Conservation (phyloP, 2,329 filamentous ascomycete genomes). For the Penicillium olsonii region DNA sequence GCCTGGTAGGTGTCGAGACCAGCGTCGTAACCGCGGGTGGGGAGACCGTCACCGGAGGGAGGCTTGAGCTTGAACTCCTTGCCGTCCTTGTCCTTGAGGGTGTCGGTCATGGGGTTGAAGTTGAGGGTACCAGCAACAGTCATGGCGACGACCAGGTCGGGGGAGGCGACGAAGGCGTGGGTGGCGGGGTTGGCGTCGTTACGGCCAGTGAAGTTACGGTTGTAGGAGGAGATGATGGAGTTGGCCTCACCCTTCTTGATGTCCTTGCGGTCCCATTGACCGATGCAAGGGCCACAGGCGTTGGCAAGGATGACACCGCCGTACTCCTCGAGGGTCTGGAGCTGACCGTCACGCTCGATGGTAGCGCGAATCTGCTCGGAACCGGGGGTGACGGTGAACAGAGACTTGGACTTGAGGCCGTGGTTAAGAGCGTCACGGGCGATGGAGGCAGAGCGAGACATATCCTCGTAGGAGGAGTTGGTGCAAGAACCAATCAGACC, state of each 20-base stretch:
- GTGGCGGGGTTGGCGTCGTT: slow-evolving; percentile 96
- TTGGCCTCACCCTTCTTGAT: slow-evolving; percentile 95
- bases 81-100: slow-evolving; percentile 89
- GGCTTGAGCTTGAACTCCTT: slow-evolving; percentile 89
- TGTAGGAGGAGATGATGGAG: slow-evolving; percentile 98
- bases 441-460: slow-evolving; percentile 90
- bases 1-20: slow-evolving; percentile 95
- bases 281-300: slow-evolving; percentile 89
- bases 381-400: slow-evolving; percentile 94
- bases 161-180: slow-evolving; percentile 89
- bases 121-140: slow-evolving; percentile 78
- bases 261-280: slow-evolving; percentile 92
- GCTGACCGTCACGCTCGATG: slow-evolving; percentile 84
- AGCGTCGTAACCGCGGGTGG: slow-evolving; percentile 79
- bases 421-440: slow-evolving; percentile 87
- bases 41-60: slow-evolving; percentile 80
- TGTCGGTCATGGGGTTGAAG: slow-evolving; percentile 95
- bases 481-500: slow-evolving; percentile 98
- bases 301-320: slow-evolving; percentile 94
- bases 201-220: slow-evolving; percentile 99
- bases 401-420: slow-evolving; percentile 87
- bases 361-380: slow-evolving; percentile 97
- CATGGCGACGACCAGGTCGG: slow-evolving; percentile 85
- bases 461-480: slow-evolving; percentile 86
- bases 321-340: slow-evolving; percentile 94